Percentiles rank a stretch among this genome's conserved stretches.
phyloP scores from a whole-genome alignment of 2,329 filamentous ascomycete genomes.

The Sclerotinia minor region DNA sequence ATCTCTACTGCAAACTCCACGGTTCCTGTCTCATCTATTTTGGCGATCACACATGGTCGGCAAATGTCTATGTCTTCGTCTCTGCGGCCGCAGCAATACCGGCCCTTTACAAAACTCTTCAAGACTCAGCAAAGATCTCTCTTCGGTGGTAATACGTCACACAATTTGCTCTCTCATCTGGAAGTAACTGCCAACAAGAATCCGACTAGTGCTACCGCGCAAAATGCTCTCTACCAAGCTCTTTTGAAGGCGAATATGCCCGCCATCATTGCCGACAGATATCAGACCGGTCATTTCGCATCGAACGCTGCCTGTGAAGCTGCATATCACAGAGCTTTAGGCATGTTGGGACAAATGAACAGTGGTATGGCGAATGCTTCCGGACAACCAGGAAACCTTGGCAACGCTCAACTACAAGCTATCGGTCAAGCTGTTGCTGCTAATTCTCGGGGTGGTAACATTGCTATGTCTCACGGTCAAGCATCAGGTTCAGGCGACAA shows the following conservation, averaged over 20 bases:
- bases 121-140: slow-evolving; percentile 34
- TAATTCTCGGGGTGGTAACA: slow-evolving; percentile 65
- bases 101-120: slow-evolving; percentile 24
- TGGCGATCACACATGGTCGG: slow-evolving; percentile 28
- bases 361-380: slow-evolving; percentile 31
- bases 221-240: slow-evolving; percentile 92
- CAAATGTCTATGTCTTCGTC: slow-evolving; percentile 35
- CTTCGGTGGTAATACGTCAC: slow-evolving; percentile 43
- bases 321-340: slow-evolving; percentile 75
- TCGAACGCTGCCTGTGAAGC: slow-evolving; percentile 75
- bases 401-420: slow-evolving; percentile 67
- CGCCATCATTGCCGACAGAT: slow-evolving; percentile 86
- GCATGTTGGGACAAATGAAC: slow-evolving; percentile 54
- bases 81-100: slow-evolving; percentile 28
- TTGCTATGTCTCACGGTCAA: slow-evolving; percentile 52
- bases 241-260: slow-evolving; percentile 91
- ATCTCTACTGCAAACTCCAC: slow-evolving; percentile 34
- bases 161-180: slow-evolving; percentile 74
- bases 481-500: slow-evolving; percentile 65
- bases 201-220: slow-evolving; percentile 79
- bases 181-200: slow-evolving; percentile 94
- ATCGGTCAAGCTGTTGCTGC: slow-evolving; percentile 81
- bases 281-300: slow-evolving; percentile 83
- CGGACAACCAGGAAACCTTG: slow-evolving; percentile 47
- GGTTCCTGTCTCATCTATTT: slow-evolving; percentile 25